Evolutionary conservation across 2,329 filamentous ascomycete species (phyloP), one percentile per base, ranked within the genome.

Genomic region (Calycina herbarum): DNA sequence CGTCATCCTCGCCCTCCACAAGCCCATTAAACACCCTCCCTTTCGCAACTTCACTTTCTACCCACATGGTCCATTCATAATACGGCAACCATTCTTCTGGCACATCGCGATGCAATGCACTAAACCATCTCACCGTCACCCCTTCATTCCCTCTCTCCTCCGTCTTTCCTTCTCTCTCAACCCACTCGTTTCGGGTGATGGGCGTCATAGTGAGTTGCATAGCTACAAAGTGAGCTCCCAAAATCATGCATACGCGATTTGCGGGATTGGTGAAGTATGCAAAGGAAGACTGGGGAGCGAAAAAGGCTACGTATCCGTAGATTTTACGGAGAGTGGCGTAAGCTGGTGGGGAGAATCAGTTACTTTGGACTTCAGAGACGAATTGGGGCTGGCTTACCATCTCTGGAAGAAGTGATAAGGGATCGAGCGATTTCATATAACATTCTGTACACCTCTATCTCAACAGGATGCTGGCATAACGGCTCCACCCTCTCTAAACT

Each of bases 381-480:
- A 17, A 11, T 33, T 10, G 11, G 5, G 13, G 54, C 11, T 33
- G 24, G 4, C 64, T 48, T 68, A 71, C 73, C 72, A 33, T 72
- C 68, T 58, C 65, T 51, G 10, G 72, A 71, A 17, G 70, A 72
- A 15, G 69, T 73, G 27, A 69, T 63, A 10, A 73, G 57, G 38
- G 64, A 66, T 0, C 67, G 61, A 1, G 83, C 81, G 70, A 85
- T 83, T 0, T 77, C 77, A 20, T 80, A 65, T 1, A 87, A 73
- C 59, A 81, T 72, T 20, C 77, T 76, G 24, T 81, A 78, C 67
- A 85, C 85, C 67, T 80, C 78, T 45, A 76, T 67, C 72, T 86
- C 84, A 1, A 85, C 76, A 8, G 71, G 73, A 33, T 77, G 75
- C 17, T 74, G 71, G 11, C 45, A 85, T 10, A 87, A 72, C 13